These are phyloP conservation scores for Psilocybe cubensis DNA, from an alignment of 768 basidiomycete genomes.

Conservation along the genomic window DNA sequence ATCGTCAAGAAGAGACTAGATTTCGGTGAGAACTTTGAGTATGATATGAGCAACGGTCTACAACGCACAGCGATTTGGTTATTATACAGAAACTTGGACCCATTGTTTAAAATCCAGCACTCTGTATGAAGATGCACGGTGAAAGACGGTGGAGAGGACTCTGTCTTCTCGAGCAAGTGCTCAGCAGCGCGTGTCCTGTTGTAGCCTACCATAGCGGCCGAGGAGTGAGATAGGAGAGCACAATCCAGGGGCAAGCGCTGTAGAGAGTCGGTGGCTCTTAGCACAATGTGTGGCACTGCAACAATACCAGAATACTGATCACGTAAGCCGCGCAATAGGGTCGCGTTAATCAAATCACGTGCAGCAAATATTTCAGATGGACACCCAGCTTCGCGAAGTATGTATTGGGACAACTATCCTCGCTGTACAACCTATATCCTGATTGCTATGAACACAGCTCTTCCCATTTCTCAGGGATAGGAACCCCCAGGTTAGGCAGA, in stretches of 20 bases:
- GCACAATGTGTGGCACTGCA: background rate
- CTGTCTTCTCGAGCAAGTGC: conserved; percentile 61
- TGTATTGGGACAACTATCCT: conserved; percentile 11
- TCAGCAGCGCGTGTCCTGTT: conserved; percentile 70
- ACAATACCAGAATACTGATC: conserved; percentile 20
- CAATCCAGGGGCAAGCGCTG: conserved; percentile 2
- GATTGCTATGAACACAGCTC: conserved; percentile 49
- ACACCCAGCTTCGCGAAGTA: conserved; percentile 52
- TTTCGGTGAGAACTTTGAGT: background rate
- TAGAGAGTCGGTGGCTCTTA: background rate
- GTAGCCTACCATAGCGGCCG: conserved; percentile 64
- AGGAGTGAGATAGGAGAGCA: background rate
- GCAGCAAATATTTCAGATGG: conserved; percentile 36
- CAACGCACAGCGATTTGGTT: conserved; percentile 67
- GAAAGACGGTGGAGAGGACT: conserved; percentile 69
- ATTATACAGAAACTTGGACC: conserved; percentile 82
- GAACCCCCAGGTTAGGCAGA: conserved; percentile 86
- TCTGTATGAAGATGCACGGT: conserved; percentile 78
- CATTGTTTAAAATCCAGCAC: conserved; percentile 82
- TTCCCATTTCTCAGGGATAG: conserved; percentile 83
- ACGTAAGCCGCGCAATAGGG: conserved; percentile 21
- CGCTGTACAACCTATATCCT: background rate
- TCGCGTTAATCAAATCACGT: conserved; percentile 35
- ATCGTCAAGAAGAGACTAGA: conserved; percentile 79
- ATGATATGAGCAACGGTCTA: background rate